Base-by-base conservation (phyloP, 345 rosid genomes). In the Gossypium australe region DNA sequence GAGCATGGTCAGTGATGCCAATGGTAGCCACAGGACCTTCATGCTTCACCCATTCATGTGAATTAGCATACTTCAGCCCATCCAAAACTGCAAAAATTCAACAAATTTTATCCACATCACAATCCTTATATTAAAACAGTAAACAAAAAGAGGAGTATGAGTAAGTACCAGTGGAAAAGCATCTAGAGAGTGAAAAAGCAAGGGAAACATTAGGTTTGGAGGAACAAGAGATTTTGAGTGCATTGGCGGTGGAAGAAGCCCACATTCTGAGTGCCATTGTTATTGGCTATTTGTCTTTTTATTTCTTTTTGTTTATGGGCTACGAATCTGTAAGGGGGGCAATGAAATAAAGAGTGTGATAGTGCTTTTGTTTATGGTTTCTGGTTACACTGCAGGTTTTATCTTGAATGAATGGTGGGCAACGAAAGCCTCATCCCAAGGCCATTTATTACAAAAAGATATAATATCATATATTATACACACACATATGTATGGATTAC, bases 1-100 rank as follows among this genome's bases (percentile, higher is more conserved):
- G 99, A 74, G 99, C 99, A 84, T 95, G 98, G 82, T 89, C 93
- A 71, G 96, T 92, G 85, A 95, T 91, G 79, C 99, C 99, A 78
- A 95, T 72, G 2, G 89, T 85, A 68, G 97, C 97, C 66, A 91
- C 96, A 49, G 86, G 64, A 73, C 97, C 99, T 64, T 95, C 97
- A 83, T 89, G 94, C 84, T 95, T 95, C 82, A 95, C 97, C 97
- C 97, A 95, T 73, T 95, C 99, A 59, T 95, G 99, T 44, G 98
- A 95, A 53, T 81, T 27, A 80, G 97, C 95, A 80, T 94, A 94
- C 86, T 94, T 94, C 74, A 94, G 76, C 58, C 97, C 98, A 75
- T 94, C 97, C 83, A 94, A 75, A 80, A 94, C 97, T 94, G 79
- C 81, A 76, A 27, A 74, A 67, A 45, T 20, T 45, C 43, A 70